Base-by-base conservation (phyloP, 805 yeast species). In the Saccharomycopsis capsularis region DNA sequence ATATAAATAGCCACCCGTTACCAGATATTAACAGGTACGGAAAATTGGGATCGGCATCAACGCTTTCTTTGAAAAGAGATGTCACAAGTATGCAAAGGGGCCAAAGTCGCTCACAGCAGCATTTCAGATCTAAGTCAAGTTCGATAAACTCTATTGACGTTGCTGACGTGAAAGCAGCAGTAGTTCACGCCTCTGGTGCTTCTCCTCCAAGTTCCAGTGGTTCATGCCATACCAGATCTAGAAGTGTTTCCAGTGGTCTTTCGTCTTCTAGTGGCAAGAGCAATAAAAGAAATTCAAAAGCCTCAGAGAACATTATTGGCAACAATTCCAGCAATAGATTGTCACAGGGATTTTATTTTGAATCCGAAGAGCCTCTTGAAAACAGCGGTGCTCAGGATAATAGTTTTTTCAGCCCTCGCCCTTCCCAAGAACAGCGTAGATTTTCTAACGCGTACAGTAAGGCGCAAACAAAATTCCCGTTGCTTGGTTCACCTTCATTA, bases 261-360 rank as follows among this genome's bases (percentile, higher is more conserved):
- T 44, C 47, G 38, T 7, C 11, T 42, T 40, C 32, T 13, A 5
- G 11, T 6, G 34, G 16, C 9, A 16, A 15, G 7, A 25, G 13
- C 13, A 24, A 18, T 11, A 42, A 44, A 15, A n/a, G 54, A 15
- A 27, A 39, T 18, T 43, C 48, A 6, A 42, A 21, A 30, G 44
- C 22, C 4, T 50, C 53, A 5, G 53, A 50, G 30, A 40, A 45
- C 15, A 30, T 29, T 3, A 11, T 49, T 34, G 19, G n/a, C 5
- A 16, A n/a, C 15, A 34, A 13, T 16, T n/a, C 50, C n/a, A 37
- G 27, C 37, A 42, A 32, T 24, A 22, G 52, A 18, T 21, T 35
- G 16, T 47, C 51, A 6, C 53, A 46, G 34, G 48, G 51, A 3
- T 51, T 51, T 32, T 51, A 43, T 44, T 51, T 51, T 44, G 54